Base-by-base conservation (phyloP, 2,329 filamentous ascomycete species). In the Aurifilum marmelostoma region DNA sequence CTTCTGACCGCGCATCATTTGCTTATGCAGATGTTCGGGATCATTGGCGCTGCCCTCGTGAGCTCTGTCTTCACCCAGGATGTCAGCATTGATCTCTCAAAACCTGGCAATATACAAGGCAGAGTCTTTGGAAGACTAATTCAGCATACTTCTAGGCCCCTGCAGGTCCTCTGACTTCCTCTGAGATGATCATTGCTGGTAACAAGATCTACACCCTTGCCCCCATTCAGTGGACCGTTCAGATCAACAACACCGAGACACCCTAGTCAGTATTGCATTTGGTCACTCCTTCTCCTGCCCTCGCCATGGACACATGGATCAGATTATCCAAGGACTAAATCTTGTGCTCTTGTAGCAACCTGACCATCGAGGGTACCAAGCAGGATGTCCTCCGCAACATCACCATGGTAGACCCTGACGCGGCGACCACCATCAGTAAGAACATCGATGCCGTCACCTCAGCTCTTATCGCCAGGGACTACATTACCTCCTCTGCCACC, bases 341-440 rank as follows among this genome's bases (percentile, higher is more conserved):
- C n/a, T 14, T 11, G 6, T 2, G 2, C 32, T 8, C n/a, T 39
- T 18, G 37, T 16, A 64, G 62, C 32, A 61, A 62, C 58, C 29
- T 67, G n/a, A 54, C 41, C 9, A 24, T 62, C 24, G 32, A 41
- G 14, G 58, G 58, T 34, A 67, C 65, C 18, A 39, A 27, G 11
- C 24, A 67, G 43, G 58, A 67, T 41, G 41, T 54, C 32, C 61
- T 54, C n/a, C 29, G 18, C 34, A 27, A 37, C 32, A 41, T 56
- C 41, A 16, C 41, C 32, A 6, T 9, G n/a, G 41, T 29, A 16
- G 65, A 67, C 43, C 65, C 59, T 9, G 65, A 3, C 39, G 32
- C 58, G 6, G 58, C 65, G n/a, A 24, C 32, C n/a, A 21, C n/a
- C 32, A 37, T 67, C 65, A 67, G 43, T 58, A 75, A 73, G 16